Base-by-base conservation (phyloP, 1,139 yeast genomes). In the Geotrichum europaeum region DNA sequence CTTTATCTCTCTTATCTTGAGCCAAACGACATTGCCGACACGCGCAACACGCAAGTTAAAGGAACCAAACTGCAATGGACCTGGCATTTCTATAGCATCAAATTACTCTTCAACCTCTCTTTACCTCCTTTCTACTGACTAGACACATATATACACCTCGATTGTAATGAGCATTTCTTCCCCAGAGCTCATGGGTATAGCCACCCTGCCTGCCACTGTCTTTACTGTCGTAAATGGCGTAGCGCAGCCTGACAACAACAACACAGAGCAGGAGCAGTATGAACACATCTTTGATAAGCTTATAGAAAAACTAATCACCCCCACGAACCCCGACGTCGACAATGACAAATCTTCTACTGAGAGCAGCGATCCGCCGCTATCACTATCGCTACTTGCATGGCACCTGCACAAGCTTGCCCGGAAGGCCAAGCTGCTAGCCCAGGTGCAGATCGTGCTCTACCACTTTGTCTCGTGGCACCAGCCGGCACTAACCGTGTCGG, bases 401-500 rank as follows among this genome's bases (percentile, higher is more conserved):
- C 28, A 43, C 47, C n/a, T 32, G 10, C 18, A n/a, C 47, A n/a
- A 22, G 20, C 20, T 40, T 15, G 47, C 47, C 7, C 47, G 18
- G 20, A 40, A 40, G 47, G 47, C 47, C 18, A 40, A 40, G 47
- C 18, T 40, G n/a, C 20, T 40, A 7, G 47, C 47, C 20, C 20
- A 40, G 10, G 47, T 18, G 20, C 47, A 40, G 18, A 40, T 40
- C 10, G 47, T 40, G 10, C 10, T 60, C 12, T 40, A 53, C 5
- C 58, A 57, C 24, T 32, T 57, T 36, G 34, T 62, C 9, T 54
- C 60, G 12, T 62, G 64, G 64, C 58, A 53, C 43, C 59, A 60
- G 34, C 62, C 64, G 1, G 51, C 65, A 1, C 63, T 67, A 28
- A 73, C 76, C 7, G 49, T 76, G 15, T 70, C 77, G 0, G 60